Evolutionary conservation across 2,329 filamentous ascomycete species (phyloP).

Genomic region (Leptographium wingfieldii): DNA sequence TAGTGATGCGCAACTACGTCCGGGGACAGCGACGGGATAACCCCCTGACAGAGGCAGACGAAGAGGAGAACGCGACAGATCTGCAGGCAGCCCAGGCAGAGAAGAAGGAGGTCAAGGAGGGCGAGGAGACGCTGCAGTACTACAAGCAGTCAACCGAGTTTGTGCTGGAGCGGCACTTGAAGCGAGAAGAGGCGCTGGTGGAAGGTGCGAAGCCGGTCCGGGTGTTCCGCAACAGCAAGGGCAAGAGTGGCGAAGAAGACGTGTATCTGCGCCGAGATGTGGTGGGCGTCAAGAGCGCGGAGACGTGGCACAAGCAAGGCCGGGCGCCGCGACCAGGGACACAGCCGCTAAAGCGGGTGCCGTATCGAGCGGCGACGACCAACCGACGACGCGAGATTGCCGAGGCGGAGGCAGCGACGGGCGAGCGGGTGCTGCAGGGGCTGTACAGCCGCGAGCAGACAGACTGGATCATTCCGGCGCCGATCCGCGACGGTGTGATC

Average conservation of each 20-base stretch:
- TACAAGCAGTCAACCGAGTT: slow-evolving; percentile 81
- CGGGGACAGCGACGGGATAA: slow-evolving; percentile 30
- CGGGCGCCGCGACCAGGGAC: slow-evolving; percentile 59
- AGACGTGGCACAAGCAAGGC: slow-evolving; percentile 97
- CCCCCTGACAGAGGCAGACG: slow-evolving; percentile 58
- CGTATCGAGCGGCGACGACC: slow-evolving; percentile 80
- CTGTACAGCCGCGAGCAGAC: slow-evolving; percentile 78
- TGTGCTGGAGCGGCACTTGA: slow-evolving; percentile 73
- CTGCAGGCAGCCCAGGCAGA: slow-evolving; percentile 60
- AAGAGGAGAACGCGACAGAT: slow-evolving; percentile 66
- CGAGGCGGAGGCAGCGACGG: slow-evolving; percentile 66
- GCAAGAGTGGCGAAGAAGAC: slow-evolving; percentile 52
- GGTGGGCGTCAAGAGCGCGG: slow-evolving; percentile 73
- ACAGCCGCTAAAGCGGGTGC: slow-evolving; percentile 71
- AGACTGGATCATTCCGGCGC: slow-evolving; percentile 86
- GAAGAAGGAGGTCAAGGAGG: slow-evolving; percentile 60
- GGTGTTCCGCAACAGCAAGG: slow-evolving; percentile 55
- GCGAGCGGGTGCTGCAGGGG: slow-evolving; percentile 75
- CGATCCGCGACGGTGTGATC: slow-evolving; percentile 73
- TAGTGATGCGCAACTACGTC: slow-evolving; percentile 61
- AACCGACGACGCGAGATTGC: slow-evolving; percentile 81
- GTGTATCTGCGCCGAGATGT: slow-evolving; percentile 74
- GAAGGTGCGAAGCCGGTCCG: slow-evolving; percentile 57
- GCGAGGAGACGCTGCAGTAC: slow-evolving; percentile 72
- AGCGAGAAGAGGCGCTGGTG: slow-evolving; percentile 78